Evolutionary conservation across 2,329 filamentous ascomycete species (phyloP).

Genomic region (Diplodia scrobiculata): DNA sequence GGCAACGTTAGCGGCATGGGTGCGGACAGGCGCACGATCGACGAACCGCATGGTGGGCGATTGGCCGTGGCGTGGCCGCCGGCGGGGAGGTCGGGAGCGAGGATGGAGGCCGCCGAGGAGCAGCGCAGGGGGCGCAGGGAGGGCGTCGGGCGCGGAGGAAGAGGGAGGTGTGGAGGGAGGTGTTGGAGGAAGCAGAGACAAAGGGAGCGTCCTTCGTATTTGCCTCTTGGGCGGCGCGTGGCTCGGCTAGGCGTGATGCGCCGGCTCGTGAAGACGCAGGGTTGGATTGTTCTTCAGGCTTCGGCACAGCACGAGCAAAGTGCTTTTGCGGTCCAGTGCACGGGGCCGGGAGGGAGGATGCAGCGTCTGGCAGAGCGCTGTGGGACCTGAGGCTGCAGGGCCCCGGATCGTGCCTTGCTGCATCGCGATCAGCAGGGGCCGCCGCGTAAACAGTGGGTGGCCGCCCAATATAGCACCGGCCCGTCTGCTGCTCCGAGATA

Average conservation of each 20-base stretch:
- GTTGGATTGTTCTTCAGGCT: neutral
- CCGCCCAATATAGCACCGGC: neutral
- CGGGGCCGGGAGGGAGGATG: slow-evolving; percentile 10
- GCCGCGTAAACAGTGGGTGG: neutral
- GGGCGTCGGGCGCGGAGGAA: neutral
- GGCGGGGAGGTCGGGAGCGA: neutral
- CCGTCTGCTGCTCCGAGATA: neutral
- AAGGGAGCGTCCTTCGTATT: slow-evolving; percentile 14
- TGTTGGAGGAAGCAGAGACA: neutral
- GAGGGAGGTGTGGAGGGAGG: neutral
- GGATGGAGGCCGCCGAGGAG: slow-evolving; percentile 2
- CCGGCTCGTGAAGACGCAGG: neutral
- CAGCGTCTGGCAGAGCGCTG: slow-evolving; percentile 9
- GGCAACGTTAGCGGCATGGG: neutral
- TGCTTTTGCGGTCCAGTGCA: slow-evolving; percentile 3
- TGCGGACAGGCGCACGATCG: neutral
- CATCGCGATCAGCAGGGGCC: slow-evolving; percentile 17
- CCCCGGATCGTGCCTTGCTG: slow-evolving; percentile 14
- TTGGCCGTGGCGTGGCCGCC: too few relatives aligned
- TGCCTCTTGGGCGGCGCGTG: slow-evolving; percentile 9
- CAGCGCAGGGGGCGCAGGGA: neutral
- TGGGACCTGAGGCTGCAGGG: slow-evolving; percentile 21
- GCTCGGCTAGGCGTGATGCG: slow-evolving; percentile 1
- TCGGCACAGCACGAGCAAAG: slow-evolving; percentile 19
- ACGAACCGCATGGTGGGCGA: slow-evolving; percentile 26